Percentiles rank a stretch among this genome's conserved stretches.
These are phyloP conservation scores for Hypoxylon fragiforme DNA, from an alignment of 495 filamentous ascomycete genomes.

Conservation along the genomic window DNA sequence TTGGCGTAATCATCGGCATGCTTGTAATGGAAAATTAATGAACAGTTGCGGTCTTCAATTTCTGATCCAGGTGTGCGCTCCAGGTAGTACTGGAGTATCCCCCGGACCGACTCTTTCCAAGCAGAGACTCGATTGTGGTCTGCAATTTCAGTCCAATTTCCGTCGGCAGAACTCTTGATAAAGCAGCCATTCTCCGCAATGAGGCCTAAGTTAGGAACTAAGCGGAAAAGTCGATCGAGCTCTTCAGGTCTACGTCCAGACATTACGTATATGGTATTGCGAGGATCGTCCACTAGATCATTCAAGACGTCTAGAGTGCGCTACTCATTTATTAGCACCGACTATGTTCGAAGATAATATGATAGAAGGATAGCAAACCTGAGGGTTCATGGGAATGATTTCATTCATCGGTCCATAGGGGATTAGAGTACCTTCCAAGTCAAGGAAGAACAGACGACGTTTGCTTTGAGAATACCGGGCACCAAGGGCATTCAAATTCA, in stretches of 20 bases:
- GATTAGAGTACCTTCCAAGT: conserved; percentile 90
- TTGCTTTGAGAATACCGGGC: conserved; percentile 65
- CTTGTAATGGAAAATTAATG: conserved; percentile 83
- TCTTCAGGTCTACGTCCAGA: conserved; percentile 82
- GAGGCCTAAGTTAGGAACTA: conserved; percentile 75
- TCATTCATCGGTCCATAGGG: conserved; percentile 77
- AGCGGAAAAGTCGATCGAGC: conserved; percentile 79
- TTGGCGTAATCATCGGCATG: conserved; percentile 72
- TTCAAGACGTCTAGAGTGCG: conserved; percentile 78
- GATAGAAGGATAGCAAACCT: conserved; percentile 44
- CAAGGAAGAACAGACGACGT: conserved; percentile 80
- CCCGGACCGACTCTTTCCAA: conserved; percentile 78
- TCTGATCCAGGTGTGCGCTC: conserved; percentile 84
- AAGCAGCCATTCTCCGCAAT: conserved; percentile 95
- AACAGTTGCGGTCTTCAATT: conserved; percentile 85
- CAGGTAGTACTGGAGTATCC: conserved; percentile 82
- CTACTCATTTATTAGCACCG: conserved; percentile 38
- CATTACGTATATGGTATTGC: conserved; percentile 92
- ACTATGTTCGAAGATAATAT: too few species aligned
- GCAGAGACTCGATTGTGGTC: conserved; percentile 64
- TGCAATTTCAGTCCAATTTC: conserved; percentile 72
- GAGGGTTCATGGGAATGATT: conserved; percentile 80
- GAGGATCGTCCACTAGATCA: conserved; percentile 73
- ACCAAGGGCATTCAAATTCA: conserved; percentile 65
- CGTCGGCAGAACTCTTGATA: conserved; percentile 67